A percentile compares a stretch with the other conserved stretches of the same genome.
These are phyloP conservation scores for Aurifilum marmelostoma DNA, from an alignment of 2,329 filamentous ascomycete genomes.

Conservation along the genomic window DNA sequence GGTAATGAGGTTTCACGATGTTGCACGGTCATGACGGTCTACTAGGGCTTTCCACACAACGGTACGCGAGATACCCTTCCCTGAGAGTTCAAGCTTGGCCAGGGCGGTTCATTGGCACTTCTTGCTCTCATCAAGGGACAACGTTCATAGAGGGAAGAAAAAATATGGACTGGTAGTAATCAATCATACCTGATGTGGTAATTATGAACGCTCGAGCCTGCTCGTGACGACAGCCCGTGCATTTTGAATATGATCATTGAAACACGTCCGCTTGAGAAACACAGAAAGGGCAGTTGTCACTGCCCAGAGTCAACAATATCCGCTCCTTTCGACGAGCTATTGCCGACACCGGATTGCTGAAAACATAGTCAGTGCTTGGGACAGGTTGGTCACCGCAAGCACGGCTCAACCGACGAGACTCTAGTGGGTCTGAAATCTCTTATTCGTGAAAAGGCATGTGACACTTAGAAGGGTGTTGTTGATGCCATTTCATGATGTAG, in stretches of 20 bases:
- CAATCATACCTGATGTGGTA: background rate
- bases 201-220: background rate
- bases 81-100: constrained; percentile 22
- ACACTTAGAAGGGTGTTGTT: too few species aligned
- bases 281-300: background rate
- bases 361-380: background rate
- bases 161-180: constrained; percentile 8
- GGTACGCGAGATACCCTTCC: constrained; percentile 31
- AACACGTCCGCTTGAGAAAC: background rate
- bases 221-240: background rate
- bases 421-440: too few species aligned
- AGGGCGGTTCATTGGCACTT: constrained; percentile 25
- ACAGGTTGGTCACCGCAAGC: too few species aligned
- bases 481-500: background rate
- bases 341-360: background rate
- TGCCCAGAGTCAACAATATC: background rate
- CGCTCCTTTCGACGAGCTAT: background rate
- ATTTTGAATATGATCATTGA: background rate
- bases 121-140: constrained; percentile 28
- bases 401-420: too few species aligned
- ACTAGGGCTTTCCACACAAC: constrained; percentile 19
- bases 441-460: too few species aligned
- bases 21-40: constrained; percentile 17
- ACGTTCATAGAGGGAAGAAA: constrained; percentile 18
- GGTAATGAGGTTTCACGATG: constrained; percentile 27